Percentiles rank a stretch among this genome's conserved stretches.
phyloP scores from a whole-genome alignment of 805 yeast species.

The Wickerhamomyces xylosicus region DNA sequence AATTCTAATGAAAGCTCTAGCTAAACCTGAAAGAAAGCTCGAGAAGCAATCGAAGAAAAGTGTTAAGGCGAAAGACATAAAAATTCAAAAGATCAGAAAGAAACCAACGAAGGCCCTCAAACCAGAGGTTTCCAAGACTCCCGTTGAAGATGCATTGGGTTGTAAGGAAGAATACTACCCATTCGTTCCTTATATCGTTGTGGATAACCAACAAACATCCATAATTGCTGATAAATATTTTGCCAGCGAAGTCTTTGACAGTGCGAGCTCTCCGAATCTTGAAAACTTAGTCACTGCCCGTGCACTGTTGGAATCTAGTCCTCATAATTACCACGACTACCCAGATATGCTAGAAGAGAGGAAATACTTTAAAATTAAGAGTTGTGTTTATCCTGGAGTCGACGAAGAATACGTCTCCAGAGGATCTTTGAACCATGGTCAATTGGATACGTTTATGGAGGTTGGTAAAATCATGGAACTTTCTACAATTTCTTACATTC shows the following conservation, averaged over 20 bases:
- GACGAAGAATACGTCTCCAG: neutral
- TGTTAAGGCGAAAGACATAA: neutral
- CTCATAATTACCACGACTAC: neutral
- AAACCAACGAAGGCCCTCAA: neutral
- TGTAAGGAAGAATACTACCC: neutral
- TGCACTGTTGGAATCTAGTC: neutral
- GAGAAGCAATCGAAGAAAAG: neutral
- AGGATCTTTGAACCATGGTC: neutral
- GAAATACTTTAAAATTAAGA: neutral
- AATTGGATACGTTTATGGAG: conserved; percentile 52
- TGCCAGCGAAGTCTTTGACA: neutral
- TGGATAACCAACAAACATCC: neutral
- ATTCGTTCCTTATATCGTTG: neutral
- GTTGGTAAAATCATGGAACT: conserved; percentile 41
- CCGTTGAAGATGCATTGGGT: neutral
- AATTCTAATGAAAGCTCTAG: too few relatives aligned
- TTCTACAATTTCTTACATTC: conserved; percentile 29
- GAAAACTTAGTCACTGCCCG: neutral
- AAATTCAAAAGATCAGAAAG: neutral
- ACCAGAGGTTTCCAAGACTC: neutral
- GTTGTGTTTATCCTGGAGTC: neutral
- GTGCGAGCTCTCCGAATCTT: neutral
- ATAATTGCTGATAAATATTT: neutral
- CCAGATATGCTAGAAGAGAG: neutral
- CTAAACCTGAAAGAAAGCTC: too few relatives aligned